Base-by-base conservation (phyloP, 1,284 basidiomycete species). In the Cystobasidium sp. region DNA sequence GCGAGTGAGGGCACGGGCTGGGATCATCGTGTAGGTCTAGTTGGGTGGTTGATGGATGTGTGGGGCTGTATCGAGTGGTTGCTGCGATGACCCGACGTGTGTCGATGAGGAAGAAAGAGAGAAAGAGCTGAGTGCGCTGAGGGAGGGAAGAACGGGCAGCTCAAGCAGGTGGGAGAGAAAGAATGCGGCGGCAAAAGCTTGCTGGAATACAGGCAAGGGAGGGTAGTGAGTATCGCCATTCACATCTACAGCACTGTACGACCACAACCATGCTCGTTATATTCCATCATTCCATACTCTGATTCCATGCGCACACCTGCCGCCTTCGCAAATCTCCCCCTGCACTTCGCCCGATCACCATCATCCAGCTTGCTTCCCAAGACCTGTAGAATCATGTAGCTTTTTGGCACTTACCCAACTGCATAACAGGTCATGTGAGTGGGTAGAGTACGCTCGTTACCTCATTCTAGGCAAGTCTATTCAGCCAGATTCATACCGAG, bases 1-100 rank as follows among this genome's bases (percentile, higher is more conserved):
- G 62, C 70, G 70, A 20, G 62, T 55, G 62, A 73, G 63, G 9
- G 63, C 55, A 24, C 70, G 70, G n/a, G 70, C 49, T 20, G 63
- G 63, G 24, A 73, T 65, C 70, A 65, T 73, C 43, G 63, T 66
- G 56, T 22, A 6, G 44, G 69, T 39, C 3, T 43, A 7, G 24
- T 31, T 9, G 9, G 65, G 16, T 31, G 10, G 6, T 52, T 20
- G 46, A 3, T 22, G n/a, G 47, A 24, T 39, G 64, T 66, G 24
- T 7, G 20, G 16, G 22, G 9, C 2, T n/a, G 2, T n/a, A 56
- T 56, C 14, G 55, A 14, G 55, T 14, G 4, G 31, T 14, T 1
- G 55, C 7, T 18, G 61, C 44, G 56, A 56, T 37, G 53, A 56
- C 56, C 39, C 37, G 62, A 39, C 44, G 12, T 9, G 22, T 37